phyloP scores from a whole-genome alignment of 2,329 filamentous ascomycete species.

The Rutstroemia sp. region DNA sequence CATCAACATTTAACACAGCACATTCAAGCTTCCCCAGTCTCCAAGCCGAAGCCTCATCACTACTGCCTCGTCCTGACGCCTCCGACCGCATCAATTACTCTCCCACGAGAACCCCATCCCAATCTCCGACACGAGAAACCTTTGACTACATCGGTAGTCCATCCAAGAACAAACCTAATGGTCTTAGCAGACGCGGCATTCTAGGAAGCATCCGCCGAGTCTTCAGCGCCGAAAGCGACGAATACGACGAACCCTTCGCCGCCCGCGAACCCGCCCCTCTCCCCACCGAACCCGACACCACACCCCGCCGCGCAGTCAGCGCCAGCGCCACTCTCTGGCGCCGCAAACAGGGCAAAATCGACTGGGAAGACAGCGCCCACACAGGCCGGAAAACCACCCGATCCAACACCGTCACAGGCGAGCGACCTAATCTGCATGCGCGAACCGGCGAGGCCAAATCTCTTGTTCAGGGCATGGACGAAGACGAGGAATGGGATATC shows the following conservation, averaged over 20 bases:
- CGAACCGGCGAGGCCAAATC: background rate
- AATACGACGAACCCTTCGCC: background rate
- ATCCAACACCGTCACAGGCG: slow-evolving; percentile 19
- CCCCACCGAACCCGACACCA: slow-evolving; percentile 15
- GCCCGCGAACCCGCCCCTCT: slow-evolving; percentile 20
- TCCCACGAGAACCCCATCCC: slow-evolving; percentile 4
- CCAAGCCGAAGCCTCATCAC: slow-evolving; percentile 24
- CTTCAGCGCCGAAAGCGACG: slow-evolving; percentile 13
- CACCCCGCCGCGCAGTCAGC: slow-evolving; percentile 36
- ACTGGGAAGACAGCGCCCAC: slow-evolving; percentile 38
- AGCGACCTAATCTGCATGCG: background rate
- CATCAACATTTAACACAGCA: slow-evolving; percentile 25
- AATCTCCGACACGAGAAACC: slow-evolving; percentile 16
- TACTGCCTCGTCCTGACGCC: slow-evolving; percentile 23
- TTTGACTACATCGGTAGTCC: slow-evolving; percentile 40
- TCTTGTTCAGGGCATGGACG: slow-evolving; percentile 15
- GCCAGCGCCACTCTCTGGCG: slow-evolving; percentile 40
- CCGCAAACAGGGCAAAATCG: slow-evolving; percentile 42
- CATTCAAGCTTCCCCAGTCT: slow-evolving; percentile 24
- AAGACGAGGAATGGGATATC: slow-evolving; percentile 61
- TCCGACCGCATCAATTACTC: background rate
- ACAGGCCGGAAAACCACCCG: background rate
- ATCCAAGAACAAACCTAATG: slow-evolving; percentile 44
- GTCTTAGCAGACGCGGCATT: slow-evolving; percentile 37
- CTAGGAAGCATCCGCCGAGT: slow-evolving; percentile 53